Evolutionary conservation across 2,329 filamentous ascomycete species (phyloP).

Genomic region (Botrytis byssoidea): DNA sequence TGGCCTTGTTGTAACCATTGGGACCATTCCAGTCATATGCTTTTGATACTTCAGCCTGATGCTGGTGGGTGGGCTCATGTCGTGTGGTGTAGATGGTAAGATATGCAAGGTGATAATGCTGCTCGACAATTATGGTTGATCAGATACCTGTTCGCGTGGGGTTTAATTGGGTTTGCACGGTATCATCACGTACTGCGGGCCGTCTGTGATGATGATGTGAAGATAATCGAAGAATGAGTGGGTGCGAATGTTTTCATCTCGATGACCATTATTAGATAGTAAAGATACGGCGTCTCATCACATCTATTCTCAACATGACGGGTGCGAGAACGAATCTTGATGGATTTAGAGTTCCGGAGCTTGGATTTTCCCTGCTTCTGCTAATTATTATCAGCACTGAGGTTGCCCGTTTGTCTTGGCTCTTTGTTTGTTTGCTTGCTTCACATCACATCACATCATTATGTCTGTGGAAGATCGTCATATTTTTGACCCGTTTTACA

Average conservation of each 20-base stretch:
- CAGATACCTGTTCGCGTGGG: not conserved
- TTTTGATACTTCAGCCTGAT: not conserved
- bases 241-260: not conserved
- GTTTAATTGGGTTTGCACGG: not conserved
- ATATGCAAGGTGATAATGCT: slow-evolving; percentile 11
- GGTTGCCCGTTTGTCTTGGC: slow-evolving; percentile 3
- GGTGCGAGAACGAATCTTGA: not conserved
- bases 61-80: not conserved
- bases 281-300: not conserved
- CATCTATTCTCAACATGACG: not conserved
- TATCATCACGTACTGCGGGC: not conserved
- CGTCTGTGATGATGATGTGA: not conserved
- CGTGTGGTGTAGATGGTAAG: not conserved
- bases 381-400: not conserved
- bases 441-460: not conserved
- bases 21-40: not conserved
- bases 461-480: not conserved
- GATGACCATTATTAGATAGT: not conserved
- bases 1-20: not conserved
- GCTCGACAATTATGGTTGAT: not conserved
- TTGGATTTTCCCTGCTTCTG: not conserved
- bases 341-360: not conserved
- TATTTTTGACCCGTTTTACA: not conserved
- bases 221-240: not conserved
- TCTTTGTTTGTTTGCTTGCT: not conserved